Evolutionary conservation across 2,329 filamentous ascomycete species (phyloP), one percentile per base, ranked within the genome.

Genomic region (Verticillium zaregamsianum): DNA sequence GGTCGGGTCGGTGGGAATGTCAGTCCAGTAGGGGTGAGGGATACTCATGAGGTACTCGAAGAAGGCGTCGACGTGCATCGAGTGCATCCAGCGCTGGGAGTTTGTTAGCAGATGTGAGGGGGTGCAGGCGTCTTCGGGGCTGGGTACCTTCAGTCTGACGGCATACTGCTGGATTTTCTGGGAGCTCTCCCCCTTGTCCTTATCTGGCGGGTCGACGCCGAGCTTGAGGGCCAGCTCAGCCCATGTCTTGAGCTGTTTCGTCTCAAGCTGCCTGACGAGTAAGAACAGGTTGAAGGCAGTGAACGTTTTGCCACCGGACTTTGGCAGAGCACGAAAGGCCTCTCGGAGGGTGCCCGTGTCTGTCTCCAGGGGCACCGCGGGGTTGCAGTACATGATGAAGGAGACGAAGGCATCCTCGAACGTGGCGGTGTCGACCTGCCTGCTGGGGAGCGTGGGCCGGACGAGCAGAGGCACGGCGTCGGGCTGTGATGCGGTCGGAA

Each of bases 131-230:
- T 15, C 17, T 40, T 1, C 58, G 25, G 6, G 54, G 14, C 54
- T 33, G 35, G 20, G 70, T 76, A 93, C 91, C 86, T 97, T 97
- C 62, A 97, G 79, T 62, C 93, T 86, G 56, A 97, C 93, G 54
- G 92, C 92, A 79, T 97, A 97, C 73, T 97, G 93, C 73, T 96
- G 92, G 62, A 97, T 90, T 74, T 97, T 97, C 72, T 97, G 94
- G 2, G 90, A 88, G 73, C 92, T 96, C 77, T 96, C 90, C 31
- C 92, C 91, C 73, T 94, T 95, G 63, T 90, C 87, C 28, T 87
- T 81, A 63, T 92, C 90, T 2, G 93, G 92, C 3, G 90, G 90
- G 70, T 96, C 91, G 17, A 97, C 94, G 11, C 94, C 93, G n/a
- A 97, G 80, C 69, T 90, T 90, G 59, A 93, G 85, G 0, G 92